Base-by-base conservation (phyloP, 768 basidiomycete genomes). In the Peribolospora kevripleyi region DNA sequence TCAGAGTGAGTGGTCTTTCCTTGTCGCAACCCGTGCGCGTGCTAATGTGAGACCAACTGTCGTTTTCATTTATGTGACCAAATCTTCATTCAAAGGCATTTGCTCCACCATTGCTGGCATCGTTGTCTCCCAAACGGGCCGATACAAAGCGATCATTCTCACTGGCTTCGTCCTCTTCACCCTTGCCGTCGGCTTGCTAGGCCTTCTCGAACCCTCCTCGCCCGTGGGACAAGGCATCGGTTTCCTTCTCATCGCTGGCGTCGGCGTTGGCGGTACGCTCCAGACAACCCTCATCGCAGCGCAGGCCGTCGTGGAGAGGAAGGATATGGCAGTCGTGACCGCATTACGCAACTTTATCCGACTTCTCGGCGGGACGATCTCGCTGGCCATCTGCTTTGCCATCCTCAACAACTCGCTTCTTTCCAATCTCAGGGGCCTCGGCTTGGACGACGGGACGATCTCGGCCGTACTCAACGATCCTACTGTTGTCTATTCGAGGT, bases 311-410 rank as follows among this genome's bases (percentile, higher is more conserved):
- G 82, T 84, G 0, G 66, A 75, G 0, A 68, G 81, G 45, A 71
- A 70, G 46, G 81, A 84, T 57, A 82, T 84, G 80, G 78, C 79
- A 1, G 78, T 81, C 7, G 80, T 82, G 0, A 83, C 81, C 0
- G 77, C 76, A 0, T 73, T 77, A 54, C 71, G 78, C 51, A 80
- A 79, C 62, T 81, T 83, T 59, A 70, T 81, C 51, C 73, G 81
- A 11, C 68, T 77, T 54, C 68, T 84, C 3, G 82, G 82, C 14
- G 81, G 81, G 13, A 78, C 81, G 0, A 62, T 85, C 3, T 71
- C 76, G 4, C 71, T 83, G 1, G 77, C 81, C 1, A 69, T 80
- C 38, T 76, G 74, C 4, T 72, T 74, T 0, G 75, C 79, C 2
- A 68, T 81, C 48, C 73, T 81, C 56, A 72, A 76, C 54, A 65